These are phyloP conservation scores for Colletotrichum graminicola DNA, from an alignment of 2,329 filamentous ascomycete genomes.

Conservation along the genomic window DNA sequence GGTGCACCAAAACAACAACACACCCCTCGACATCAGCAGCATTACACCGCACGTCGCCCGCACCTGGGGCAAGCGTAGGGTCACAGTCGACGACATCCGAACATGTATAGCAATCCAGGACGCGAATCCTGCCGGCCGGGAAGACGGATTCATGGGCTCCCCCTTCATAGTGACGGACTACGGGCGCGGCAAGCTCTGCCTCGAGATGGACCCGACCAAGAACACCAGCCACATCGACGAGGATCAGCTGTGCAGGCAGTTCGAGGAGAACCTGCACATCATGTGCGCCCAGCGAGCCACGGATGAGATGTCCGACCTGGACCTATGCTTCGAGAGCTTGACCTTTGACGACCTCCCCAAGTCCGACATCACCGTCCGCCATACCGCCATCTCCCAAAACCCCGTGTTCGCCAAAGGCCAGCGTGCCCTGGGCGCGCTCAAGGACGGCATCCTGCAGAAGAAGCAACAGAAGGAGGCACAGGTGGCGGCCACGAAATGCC, in stretches of 20 bases:
- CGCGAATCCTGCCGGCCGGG: slow-evolving; percentile 51
- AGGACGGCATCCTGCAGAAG: slow-evolving; percentile 68
- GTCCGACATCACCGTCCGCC: slow-evolving; percentile 64
- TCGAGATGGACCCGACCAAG: slow-evolving; percentile 64
- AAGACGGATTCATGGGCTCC: slow-evolving; percentile 44
- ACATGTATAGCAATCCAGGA: slow-evolving; percentile 74
- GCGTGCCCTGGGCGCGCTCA: slow-evolving; percentile 76
- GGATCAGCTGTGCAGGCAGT: slow-evolving; percentile 65
- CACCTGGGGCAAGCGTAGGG: slow-evolving; percentile 79
- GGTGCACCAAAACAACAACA: slow-evolving; percentile 73
- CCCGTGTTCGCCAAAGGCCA: slow-evolving; percentile 75
- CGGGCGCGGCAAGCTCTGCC: slow-evolving; percentile 67
- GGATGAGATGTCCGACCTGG: slow-evolving; percentile 50
- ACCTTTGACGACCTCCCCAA: slow-evolving; percentile 62
- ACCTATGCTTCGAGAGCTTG: slow-evolving; percentile 62
- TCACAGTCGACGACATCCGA: slow-evolving; percentile 74
- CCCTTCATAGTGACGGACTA: slow-evolving; percentile 64
- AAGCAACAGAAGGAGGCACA: slow-evolving; percentile 61
- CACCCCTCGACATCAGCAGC: slow-evolving; percentile 72
- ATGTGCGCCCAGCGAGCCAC: slow-evolving; percentile 56
- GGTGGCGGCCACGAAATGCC: slow-evolving; percentile 47
- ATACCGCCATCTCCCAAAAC: slow-evolving; percentile 61
- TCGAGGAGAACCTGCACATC: slow-evolving; percentile 63
- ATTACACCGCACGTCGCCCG: slow-evolving; percentile 74
- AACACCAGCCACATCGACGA: slow-evolving; percentile 60